Evolutionary conservation across 371 early-diverging fungal species (phyloP).

Genomic region (Actinomortierella wolfii): DNA sequence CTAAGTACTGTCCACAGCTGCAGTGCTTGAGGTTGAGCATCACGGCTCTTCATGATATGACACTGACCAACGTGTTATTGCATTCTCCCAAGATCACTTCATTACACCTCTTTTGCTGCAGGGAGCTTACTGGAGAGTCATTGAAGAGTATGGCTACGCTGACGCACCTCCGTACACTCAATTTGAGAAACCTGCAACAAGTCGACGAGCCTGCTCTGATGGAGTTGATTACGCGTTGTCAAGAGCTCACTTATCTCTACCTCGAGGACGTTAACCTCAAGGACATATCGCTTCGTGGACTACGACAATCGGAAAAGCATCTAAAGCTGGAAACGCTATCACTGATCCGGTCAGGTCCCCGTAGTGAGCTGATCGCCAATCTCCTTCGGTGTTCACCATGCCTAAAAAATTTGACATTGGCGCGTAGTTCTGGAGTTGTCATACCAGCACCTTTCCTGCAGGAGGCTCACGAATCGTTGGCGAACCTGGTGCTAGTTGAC

Average conservation of each 20-base stretch:
- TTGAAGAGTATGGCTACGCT: slow-evolving; percentile 13
- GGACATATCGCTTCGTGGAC: slow-evolving; percentile 13
- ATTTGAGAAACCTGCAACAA: slow-evolving; percentile 28
- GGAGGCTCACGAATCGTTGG: slow-evolving; percentile 11
- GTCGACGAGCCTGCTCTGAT: slow-evolving; percentile 20
- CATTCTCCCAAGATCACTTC: slow-evolving; percentile 27
- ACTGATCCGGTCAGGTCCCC: slow-evolving; percentile 27
- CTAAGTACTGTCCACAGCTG: slow-evolving; percentile 24
- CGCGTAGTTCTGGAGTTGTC: slow-evolving; percentile 18
- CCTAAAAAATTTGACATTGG: slow-evolving; percentile 27
- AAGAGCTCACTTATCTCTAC: slow-evolving; percentile 19
- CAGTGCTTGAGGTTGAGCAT: slow-evolving; percentile 31
- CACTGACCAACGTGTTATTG: slow-evolving; percentile 13
- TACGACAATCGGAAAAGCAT: slow-evolving; percentile 5
- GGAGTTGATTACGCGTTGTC: slow-evolving; percentile 15
- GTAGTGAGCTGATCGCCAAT: slow-evolving; percentile 25
- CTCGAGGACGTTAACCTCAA: slow-evolving; percentile 28
- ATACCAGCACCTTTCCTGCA: slow-evolving; percentile 19
- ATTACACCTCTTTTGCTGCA: slow-evolving; percentile 28
- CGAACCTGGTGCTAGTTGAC: slow-evolving; percentile 13
- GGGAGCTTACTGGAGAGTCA: slow-evolving; percentile 14
- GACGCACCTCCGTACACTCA: slow-evolving; percentile 11
- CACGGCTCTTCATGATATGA: slow-evolving; percentile 19
- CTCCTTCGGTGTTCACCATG: slow-evolving; percentile 23
- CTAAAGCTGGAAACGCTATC: slow-evolving; percentile 16